Percentiles rank a stretch among this genome's conserved stretches.
phyloP scores from a whole-genome alignment of 352 stramenopile genomes.

The Globisporangium viniferum region DNA sequence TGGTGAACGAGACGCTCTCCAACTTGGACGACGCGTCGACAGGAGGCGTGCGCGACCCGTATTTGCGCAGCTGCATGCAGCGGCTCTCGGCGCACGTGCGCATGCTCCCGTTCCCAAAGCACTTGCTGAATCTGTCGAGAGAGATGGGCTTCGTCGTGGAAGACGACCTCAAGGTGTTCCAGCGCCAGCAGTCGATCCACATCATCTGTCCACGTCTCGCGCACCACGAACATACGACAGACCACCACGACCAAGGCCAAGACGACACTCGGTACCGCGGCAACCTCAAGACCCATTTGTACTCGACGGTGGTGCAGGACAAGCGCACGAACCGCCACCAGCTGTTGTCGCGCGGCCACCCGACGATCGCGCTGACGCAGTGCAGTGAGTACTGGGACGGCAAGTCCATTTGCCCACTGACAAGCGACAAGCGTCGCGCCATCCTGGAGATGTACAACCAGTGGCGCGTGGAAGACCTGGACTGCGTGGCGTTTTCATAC shows the following conservation, averaged over 20 bases:
- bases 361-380: conserved; percentile 64
- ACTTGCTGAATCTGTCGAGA: conserved; percentile 71
- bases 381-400: conserved; percentile 87
- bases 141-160: conserved; percentile 79
- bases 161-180: conserved; percentile 64
- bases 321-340: conserved; percentile 79
- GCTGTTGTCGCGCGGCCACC: conserved; percentile 73
- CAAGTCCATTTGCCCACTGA: conserved; percentile 84
- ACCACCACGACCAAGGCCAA: conserved; percentile 83
- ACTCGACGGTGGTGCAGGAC: conserved; percentile 82
- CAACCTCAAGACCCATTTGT: conserved; percentile 85
- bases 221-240: conserved; percentile 79
- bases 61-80: conserved; percentile 66
- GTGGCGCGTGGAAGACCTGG: conserved; percentile 83
- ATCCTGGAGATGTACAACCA: conserved; percentile 90
- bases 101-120: conserved; percentile 81
- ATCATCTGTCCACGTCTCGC: conserved; percentile 80
- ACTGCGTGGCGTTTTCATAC: conserved; percentile 83
- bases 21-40: conserved; percentile 10
- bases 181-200: conserved; percentile 70
- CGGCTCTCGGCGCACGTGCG: conserved; percentile 78
- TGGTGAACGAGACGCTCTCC: conserved; percentile 54
- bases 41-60: conserved; percentile 29
- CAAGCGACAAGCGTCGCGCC: conserved; percentile 65
- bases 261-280: conserved; percentile 81